Evolutionary conservation across 2,329 filamentous ascomycete genomes (phyloP).

Genomic region (Cladophialophora yegresii): DNA sequence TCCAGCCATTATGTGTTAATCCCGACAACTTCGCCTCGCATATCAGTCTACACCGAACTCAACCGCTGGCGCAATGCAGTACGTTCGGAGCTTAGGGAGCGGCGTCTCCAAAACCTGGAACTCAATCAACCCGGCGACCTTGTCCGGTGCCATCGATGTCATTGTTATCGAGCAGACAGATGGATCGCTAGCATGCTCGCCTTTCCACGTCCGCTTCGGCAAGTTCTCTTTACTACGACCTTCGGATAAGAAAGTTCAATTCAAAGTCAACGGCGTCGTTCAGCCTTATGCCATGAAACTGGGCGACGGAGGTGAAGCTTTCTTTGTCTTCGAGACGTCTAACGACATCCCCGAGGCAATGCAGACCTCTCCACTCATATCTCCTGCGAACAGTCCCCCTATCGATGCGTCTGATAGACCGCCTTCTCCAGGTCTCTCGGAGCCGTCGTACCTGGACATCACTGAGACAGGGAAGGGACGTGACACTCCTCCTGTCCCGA

Average conservation of each 20-base stretch:
- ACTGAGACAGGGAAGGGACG: conserved; percentile 36
- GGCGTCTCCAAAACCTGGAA: conserved; percentile 99
- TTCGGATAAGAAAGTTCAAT: conserved; percentile 98
- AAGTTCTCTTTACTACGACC: conserved; percentile 95
- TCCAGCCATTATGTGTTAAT: conserved; percentile 17
- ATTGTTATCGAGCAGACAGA: conserved; percentile 97
- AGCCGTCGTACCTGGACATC: conserved; percentile 56
- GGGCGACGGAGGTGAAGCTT: conserved; percentile 94
- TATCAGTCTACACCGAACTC: conserved; percentile 1
- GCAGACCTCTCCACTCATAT: conserved; percentile 92
- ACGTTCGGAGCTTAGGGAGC: conserved; percentile 92
- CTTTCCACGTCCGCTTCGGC: conserved; percentile 97
- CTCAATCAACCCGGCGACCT: conserved; percentile 95
- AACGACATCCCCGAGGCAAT: conserved; percentile 88
- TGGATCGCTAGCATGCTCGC: conserved; percentile 80
- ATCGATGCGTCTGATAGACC: conserved; percentile 33
- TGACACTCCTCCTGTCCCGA: conserved; percentile 21
- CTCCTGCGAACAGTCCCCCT: conserved; percentile 77
- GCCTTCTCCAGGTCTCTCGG: conserved; percentile 44
- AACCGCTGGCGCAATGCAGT: conserved; percentile 70
- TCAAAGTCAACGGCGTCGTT: conserved; percentile 87
- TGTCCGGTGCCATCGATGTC: conserved; percentile 97
- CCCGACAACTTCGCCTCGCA: conserved; percentile 4
- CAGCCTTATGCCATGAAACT: conserved; percentile 98
- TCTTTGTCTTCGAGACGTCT: conserved; percentile 96